Base-by-base conservation (phyloP, 495 filamentous ascomycete species). In the Podospora bellae-mahoneyi region DNA sequence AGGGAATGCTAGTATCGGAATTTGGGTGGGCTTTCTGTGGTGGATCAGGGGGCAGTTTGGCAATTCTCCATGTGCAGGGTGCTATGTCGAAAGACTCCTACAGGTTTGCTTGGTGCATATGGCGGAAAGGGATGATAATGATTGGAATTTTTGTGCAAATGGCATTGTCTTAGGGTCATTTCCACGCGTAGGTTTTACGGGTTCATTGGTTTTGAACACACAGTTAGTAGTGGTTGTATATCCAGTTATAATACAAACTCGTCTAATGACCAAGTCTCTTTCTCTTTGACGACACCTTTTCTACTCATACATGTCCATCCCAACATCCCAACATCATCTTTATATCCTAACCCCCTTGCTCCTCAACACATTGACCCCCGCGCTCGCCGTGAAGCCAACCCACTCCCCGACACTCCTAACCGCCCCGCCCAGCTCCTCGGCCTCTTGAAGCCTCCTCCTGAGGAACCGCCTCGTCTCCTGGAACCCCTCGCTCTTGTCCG, bases 401-500 rank as follows among this genome's bases (percentile, higher is more conserved):
- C 91, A 97, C 74, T 91, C 80, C 28, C 86, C 83, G 2, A 93
- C 74, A 20, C 84, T 85, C 23, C 84, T 82, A n/a, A 91, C 64
- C 39, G 85, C 84, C 0, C 78, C 80, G 2, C 88, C 87, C 23
- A 93, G 67, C 7, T 75, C 82, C 65, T 82, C 79, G 19, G 82
- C 83, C 80, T 95, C 94, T 71, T 88, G 84, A 60, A 98, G 82
- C 60, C 95, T 81, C 54, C 93, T 82, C 59, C 89, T 84, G 67
- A 97, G 78, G 76, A 97, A 99, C 28, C 84, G 80, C 71, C 89
- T 89, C 26, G 95, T 98, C 64, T 92, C 91, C 2, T 68, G 72
- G 70, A 89, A 92, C 16, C 85, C 87, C 0, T 82, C 76, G 0
- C 87, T 90, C 65, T 76, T 79, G 76, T 98, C 96, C 58, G 90